Evolutionary conservation across 2,329 filamentous ascomycete genomes (phyloP), one percentile per base, ranked within the genome.

Genomic region (Beauveria sp.): DNA sequence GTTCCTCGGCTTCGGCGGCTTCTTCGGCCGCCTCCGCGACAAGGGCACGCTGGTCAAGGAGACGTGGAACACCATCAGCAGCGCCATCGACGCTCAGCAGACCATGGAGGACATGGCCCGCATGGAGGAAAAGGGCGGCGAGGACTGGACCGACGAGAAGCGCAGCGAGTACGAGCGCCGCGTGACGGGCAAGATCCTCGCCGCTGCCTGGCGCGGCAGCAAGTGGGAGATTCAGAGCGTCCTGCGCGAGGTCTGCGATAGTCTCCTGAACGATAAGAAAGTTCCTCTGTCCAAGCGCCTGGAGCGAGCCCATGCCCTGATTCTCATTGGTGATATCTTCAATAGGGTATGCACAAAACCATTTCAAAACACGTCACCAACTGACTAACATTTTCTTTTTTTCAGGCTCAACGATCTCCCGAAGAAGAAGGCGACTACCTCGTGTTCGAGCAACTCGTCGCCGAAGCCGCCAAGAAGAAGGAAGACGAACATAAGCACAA

Each of bases 71-170:
- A 99, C 95, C 34, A 97, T 99, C 72, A 92, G 87, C 65, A 96
- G 91, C 57, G 95, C 95, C 45, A 96, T 99, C 66, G 93, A 97
- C 71, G 95, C 95, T 28, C 95, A 99, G 78, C 89, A 96, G 79
- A 96, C 93, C 63, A 96, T 99, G 86, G 93, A 99, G 79, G 93
- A 97, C 75, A 98, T 99, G 95, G 93, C 92, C 60, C 92, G 93
- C 74, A 82, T 93, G 76, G 95, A 99, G 78, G 90, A 97, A 79
- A 87, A 88, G 70, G 95, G 93, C 58, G 95, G 95, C 55, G 95
- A 97, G 61, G 92, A 96, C 64, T 99, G 95, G 95, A 98, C 95
- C 1, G 95, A 99, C 65, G 95, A 98, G 85, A 93, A 90, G 80
- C 92, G 93, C 77, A 87, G 88, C 47, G 95, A 99, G 78, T 97